phyloP scores from a whole-genome alignment of 176 grass and related monocot species.

The Cenchrus purpureus region DNA sequence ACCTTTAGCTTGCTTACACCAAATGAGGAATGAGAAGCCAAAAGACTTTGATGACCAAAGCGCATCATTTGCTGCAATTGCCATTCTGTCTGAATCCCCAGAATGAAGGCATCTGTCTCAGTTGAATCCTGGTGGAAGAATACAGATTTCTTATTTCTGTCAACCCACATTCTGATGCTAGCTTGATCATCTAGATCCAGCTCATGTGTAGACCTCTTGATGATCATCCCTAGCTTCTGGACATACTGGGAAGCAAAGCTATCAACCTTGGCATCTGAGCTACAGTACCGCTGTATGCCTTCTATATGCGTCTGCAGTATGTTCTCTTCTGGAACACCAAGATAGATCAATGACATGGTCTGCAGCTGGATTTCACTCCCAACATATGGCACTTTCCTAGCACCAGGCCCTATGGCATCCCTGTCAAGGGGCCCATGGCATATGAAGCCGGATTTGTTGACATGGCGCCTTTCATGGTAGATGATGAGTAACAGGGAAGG shows the following conservation, averaged over 20 bases:
- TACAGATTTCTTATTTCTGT: slow-evolving; percentile 86
- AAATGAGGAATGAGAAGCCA: slow-evolving; percentile 79
- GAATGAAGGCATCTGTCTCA: slow-evolving; percentile 73
- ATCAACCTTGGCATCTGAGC: slow-evolving; percentile 62
- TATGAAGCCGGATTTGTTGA: slow-evolving; percentile 81
- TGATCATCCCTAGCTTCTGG: slow-evolving; percentile 96
- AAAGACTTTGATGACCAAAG: slow-evolving; percentile 77
- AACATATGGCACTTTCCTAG: slow-evolving; percentile 76
- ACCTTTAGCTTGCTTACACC: slow-evolving; percentile 97
- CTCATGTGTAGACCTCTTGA: slow-evolving; percentile 93
- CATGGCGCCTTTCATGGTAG: slow-evolving; percentile 86
- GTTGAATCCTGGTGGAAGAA: slow-evolving; percentile 88
- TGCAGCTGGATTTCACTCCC: slow-evolving; percentile 91
- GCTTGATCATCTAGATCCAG: slow-evolving; percentile 85
- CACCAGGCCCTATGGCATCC: slow-evolving; percentile 85
- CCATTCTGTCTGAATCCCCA: slow-evolving; percentile 93
- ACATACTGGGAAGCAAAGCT: slow-evolving; percentile 80
- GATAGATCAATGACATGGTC: slow-evolving; percentile 92
- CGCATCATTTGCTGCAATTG: slow-evolving; percentile 88
- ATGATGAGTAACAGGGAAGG: slow-evolving; percentile 73
- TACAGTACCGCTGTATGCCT: slow-evolving; percentile 82
- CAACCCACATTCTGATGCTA: slow-evolving; percentile 90
- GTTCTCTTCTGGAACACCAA: slow-evolving; percentile 91
- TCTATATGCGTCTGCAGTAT: slow-evolving; percentile 83
- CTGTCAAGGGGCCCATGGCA: slow-evolving; percentile 86